Evolutionary conservation across 176 grass and related monocot genomes (phyloP), one percentile per base, ranked within the genome.

Genomic region (Eragrostis nindensis): DNA sequence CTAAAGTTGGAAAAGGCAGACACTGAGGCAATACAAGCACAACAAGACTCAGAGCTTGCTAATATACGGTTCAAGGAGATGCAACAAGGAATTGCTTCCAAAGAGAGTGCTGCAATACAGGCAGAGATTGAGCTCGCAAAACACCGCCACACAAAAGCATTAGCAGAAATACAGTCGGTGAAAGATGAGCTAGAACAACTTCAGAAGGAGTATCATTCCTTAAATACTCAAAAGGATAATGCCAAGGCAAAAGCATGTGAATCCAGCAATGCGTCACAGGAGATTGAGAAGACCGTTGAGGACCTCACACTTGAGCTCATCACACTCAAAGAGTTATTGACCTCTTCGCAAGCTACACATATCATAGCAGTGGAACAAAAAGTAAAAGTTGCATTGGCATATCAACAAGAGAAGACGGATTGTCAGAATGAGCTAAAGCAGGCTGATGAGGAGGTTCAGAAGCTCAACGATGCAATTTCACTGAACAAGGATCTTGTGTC

Each of bases 21-120:
- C 48, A 89, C 40, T 18, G 87, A 93, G 43, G 84, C 86, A 67
- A 64, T 86, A 57, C 90, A 95, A 74, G 82, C 88, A 12, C 90
- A 93, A 65, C 82, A 91, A 71, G 92, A 98, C 46, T 85, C 82
- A 2, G 88, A 93, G 80, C 82, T 95, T 0, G 86, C 60, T 36
- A 73, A 90, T 73, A 81, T 99, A 69, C 79, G 84, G 32, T 55
- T 66, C 36, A 90, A 89, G 77, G 92, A 99, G 80, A 92, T 99
- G 16, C 78, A 89, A 50, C 84, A 86, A 21, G 88, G 92, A 8
- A 78, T 95, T 62, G 67, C 84, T 6, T 72, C 16, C 8, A 78
- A 63, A 62, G 90, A 87, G 69, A 91, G 92, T 75, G 74, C 68
- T 67, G 93, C 85, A 15, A 68, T 76, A 22, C 95, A 91, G 49